Evolutionary conservation across 2,329 filamentous ascomycete species (phyloP), one percentile per base, ranked within the genome.

Genomic region (Ascochyta koolunga): DNA sequence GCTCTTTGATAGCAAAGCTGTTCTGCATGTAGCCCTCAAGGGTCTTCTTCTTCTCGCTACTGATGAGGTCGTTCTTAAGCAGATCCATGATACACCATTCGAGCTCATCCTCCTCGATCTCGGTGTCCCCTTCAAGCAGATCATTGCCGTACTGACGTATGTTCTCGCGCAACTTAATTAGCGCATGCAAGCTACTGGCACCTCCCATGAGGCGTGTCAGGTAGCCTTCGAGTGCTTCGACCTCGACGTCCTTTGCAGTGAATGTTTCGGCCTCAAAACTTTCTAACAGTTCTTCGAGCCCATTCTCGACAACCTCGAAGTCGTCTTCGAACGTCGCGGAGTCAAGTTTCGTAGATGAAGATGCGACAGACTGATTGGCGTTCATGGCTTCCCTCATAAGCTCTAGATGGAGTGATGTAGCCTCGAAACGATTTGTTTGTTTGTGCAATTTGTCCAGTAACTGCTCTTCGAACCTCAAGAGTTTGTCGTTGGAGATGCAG

Each of bases 341-440:
- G n/a, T 60, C 52, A 10, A 67, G 36, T 25, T 55, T 50, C 1
- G 55, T 37, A 16, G 59, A 33, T 13, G 56, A 29, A 10, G 47
- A 42, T 8, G 61, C 62, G 15, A 6, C 7, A 5, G 73, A 64
- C 1, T 76, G 69, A 10, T 72, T 66, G 1, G 74, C 71, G 2
- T 55, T n/a, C 32, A 69, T 59, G 10, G 51, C 59, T 39, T 71
- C 60, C 31, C 50, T 63, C 43, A 86, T 70, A 79, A 87, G 68
- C 33, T 79, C 69, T 16, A 81, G 80, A 64, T 86, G 86, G 27
- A 87, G 76, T 6, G 77, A 75, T 0, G 83, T 83, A 63, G 85
- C 83, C 16, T 82, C 77, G 60, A 84, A 80, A 53, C 81, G 83
- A 42, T 79, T 75, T n/a, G 78, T 78, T 59, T 84, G 76, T n/a